Evolutionary conservation across 768 basidiomycete genomes (phyloP), one percentile per base, ranked within the genome.

Genomic region (Suillus subaureus): DNA sequence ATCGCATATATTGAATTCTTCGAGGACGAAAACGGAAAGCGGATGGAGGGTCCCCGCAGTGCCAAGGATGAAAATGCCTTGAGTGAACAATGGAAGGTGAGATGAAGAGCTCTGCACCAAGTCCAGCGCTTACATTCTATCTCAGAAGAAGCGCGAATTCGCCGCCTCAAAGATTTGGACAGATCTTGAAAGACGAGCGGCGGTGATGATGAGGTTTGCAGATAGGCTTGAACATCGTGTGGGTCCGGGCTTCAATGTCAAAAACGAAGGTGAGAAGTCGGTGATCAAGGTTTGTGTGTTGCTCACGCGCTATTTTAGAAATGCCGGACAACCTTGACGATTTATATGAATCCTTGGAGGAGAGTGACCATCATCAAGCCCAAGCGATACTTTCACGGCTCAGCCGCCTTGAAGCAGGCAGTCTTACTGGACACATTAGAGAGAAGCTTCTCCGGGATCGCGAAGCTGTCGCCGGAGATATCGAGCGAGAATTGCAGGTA

Each of bases 1-100:
- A 70, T 96, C 47, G 96, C 89, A 0, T 98, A 85, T 75, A 75
- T 96, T n/a, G 91, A 95, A 74, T 88, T 87, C 64, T 69, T 81
- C 7, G 80, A 84, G 66, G 82, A 80, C 26, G 76, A 79, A 62
- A 74, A 84, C 67, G 86, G 90, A 31, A 72, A 78, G 67, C 67
- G 73, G 66, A 78, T 78, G n/a, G 81, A 85, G 63, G 87, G 91
- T 5, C 91, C 93, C 3, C 78, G 89, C 74, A 85, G 84, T 64
- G 87, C 87, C 70, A 85, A 79, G 51, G 95, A 95, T 63, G 94
- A 97, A 75, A 77, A 74, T 26, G 77, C 73, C 37, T 77, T 82
- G 15, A 81, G 85, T 26, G 87, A 89, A 37, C 72, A 80, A 60
- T 97, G 96, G 96, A 83, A 84, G 81, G 94, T 93, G 66, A 35